These are phyloP conservation scores for Kazachstania viticola DNA, from an alignment of 805 yeast species.

Conservation along the genomic window DNA sequence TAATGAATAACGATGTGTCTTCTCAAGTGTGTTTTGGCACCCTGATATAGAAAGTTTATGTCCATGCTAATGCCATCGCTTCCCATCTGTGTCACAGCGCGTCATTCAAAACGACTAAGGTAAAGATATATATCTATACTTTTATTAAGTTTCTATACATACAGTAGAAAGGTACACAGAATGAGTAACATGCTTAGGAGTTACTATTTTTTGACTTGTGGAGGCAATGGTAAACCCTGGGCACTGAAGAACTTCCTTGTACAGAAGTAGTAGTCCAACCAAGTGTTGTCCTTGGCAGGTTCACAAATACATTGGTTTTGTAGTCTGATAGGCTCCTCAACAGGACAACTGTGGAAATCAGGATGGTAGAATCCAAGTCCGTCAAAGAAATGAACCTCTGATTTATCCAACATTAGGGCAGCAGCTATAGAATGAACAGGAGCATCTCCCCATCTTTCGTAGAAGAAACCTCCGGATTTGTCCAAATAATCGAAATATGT, in stretches of 20 bases:
- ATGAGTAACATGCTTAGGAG: no score
- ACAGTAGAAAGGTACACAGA: no score
- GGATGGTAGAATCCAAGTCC: constrained; percentile 67
- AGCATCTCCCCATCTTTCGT: constrained; percentile 90
- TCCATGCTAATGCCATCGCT: no score
- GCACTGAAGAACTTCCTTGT: constrained; percentile 44
- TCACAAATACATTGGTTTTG: constrained; percentile 57
- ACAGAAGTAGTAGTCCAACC: constrained; percentile 60
- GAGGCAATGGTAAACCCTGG: constrained; percentile 7
- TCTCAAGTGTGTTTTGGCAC: no score
- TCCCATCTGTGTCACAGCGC: no score
- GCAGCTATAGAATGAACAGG: constrained; percentile 75
- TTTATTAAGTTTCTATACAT: no score
- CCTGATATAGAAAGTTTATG: no score
- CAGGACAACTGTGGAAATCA: constrained; percentile 58
- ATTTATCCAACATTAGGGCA: constrained; percentile 42
- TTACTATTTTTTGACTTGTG: constrained; percentile 2
- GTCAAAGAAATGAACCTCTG: constrained; percentile 57
- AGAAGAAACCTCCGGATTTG: constrained; percentile 61
- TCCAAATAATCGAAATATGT: constrained; percentile 54
- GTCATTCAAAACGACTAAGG: no score
- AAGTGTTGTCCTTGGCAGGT: constrained; percentile 50
- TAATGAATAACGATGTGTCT: no score
- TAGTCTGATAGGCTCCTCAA: constrained; percentile 38
- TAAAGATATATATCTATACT: no score